A percentile compares a stretch with the other conserved stretches of the same genome.
Conservation (phyloP, 306 rosid species). For the Vigna unguiculata region DNA sequence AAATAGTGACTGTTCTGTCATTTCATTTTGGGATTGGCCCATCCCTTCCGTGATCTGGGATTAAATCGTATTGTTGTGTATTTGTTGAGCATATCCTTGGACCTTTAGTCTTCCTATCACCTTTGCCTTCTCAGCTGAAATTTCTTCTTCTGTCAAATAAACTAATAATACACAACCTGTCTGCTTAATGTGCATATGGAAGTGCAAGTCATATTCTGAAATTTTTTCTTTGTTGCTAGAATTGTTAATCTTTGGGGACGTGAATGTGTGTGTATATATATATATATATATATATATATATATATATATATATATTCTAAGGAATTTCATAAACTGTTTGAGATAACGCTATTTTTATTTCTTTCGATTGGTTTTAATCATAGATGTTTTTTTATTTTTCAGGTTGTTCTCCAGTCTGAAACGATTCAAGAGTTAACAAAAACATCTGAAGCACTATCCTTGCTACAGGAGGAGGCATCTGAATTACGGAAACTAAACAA, state of each 20-base stretch:
- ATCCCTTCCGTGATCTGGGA: neutral
- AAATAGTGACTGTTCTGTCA: neutral
- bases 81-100: neutral
- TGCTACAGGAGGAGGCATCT: conserved; percentile 75
- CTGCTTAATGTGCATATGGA: neutral
- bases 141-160: neutral
- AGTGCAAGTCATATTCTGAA: neutral
- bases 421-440: conserved; percentile 92
- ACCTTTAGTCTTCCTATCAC: neutral
- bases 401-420: conserved; percentile 97
- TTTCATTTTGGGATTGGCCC: neutral
- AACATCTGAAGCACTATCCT: conserved; percentile 80
- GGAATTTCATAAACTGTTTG: neutral
- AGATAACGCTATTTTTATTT: neutral
- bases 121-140: neutral
- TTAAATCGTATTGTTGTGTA: neutral
- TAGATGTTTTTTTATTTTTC: conserved; percentile 30
- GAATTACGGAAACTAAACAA: conserved; percentile 65
- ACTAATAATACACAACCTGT: neutral
- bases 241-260: neutral
- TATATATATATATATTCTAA: too few relatives aligned
- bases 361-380: conserved; percentile 16
- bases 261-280: too few relatives aligned
- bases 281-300: too few relatives aligned
- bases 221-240: neutral